phyloP scores from a whole-genome alignment of 495 filamentous ascomycete species.

The Penicillium roqueforti region DNA sequence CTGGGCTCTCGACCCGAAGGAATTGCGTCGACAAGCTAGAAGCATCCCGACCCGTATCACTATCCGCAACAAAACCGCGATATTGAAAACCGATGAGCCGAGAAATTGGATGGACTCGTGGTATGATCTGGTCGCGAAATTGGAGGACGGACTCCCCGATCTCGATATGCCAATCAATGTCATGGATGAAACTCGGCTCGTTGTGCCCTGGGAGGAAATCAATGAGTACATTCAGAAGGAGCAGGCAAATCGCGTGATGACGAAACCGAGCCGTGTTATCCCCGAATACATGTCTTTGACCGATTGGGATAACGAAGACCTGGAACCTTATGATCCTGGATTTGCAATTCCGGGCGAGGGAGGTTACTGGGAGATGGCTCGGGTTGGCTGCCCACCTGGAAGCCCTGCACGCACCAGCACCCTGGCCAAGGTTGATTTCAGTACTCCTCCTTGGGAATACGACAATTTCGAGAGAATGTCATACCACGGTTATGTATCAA shows the following conservation, averaged over 20 bases:
- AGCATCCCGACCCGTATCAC: constrained; percentile 10
- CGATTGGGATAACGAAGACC: constrained; percentile 9
- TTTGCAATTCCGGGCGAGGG: background rate
- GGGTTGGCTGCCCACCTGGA: constrained; percentile 50
- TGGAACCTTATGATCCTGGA: background rate
- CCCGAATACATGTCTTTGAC: constrained; percentile 23
- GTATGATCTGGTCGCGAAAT: constrained; percentile 51
- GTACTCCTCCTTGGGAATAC: constrained; percentile 24
- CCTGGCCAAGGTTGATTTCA: constrained; percentile 35
- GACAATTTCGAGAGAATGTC: constrained; percentile 31
- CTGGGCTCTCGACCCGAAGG: constrained; percentile 48
- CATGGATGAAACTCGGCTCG: constrained; percentile 63
- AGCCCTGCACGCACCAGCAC: constrained; percentile 45
- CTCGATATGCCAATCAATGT: constrained; percentile 65
- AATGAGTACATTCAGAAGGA: constrained; percentile 51
- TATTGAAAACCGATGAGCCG: background rate
- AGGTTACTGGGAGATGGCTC: constrained; percentile 53
- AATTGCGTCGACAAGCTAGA: constrained; percentile 33
- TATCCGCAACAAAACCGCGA: constrained; percentile 10
- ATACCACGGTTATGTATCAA: constrained; percentile 53
- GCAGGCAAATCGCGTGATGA: constrained; percentile 11
- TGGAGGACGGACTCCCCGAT: constrained; percentile 59
- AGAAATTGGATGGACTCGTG: constrained; percentile 10
- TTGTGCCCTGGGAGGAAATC: constrained; percentile 65
- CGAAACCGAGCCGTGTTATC: constrained; percentile 19